phyloP scores from a whole-genome alignment of 2,329 filamentous ascomycete genomes.

The Epicoccum sorghinum region DNA sequence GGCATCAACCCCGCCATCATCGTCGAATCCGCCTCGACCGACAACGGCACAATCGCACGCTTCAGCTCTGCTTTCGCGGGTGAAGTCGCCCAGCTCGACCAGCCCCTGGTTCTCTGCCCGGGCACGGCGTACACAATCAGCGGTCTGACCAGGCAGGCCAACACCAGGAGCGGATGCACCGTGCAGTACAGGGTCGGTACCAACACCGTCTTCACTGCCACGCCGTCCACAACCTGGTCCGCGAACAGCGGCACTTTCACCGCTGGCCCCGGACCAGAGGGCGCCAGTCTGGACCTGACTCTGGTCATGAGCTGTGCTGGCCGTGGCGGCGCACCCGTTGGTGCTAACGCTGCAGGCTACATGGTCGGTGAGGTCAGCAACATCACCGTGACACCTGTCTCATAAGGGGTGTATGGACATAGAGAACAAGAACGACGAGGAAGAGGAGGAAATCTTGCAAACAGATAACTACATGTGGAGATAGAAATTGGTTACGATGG shows the following conservation, averaged over 20 bases:
- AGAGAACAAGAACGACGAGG: neutral
- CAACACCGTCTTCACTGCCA: slow-evolving; percentile 20
- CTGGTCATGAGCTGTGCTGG: slow-evolving; percentile 31
- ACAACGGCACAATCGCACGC: slow-evolving; percentile 25
- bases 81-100: slow-evolving; percentile 24
- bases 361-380: slow-evolving; percentile 20
- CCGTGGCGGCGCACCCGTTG: slow-evolving; percentile 19
- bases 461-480: too few relatives aligned
- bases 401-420: neutral
- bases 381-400: slow-evolving; percentile 5
- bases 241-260: slow-evolving; percentile 23
- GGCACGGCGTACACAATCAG: slow-evolving; percentile 28
- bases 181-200: slow-evolving; percentile 25
- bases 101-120: slow-evolving; percentile 38
- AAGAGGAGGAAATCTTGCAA: neutral
- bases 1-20: slow-evolving; percentile 24
- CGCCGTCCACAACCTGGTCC: slow-evolving; percentile 24
- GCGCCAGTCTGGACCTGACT: slow-evolving; percentile 30
- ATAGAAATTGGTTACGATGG: too few relatives aligned
- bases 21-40: slow-evolving; percentile 19
- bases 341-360: slow-evolving; percentile 23
- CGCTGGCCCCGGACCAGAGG: slow-evolving; percentile 21
- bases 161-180: slow-evolving; percentile 26
- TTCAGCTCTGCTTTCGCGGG: slow-evolving; percentile 32
- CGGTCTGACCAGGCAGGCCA: slow-evolving; percentile 21